phyloP scores from a whole-genome alignment of 306 rosid species.

The Quercus alba region DNA sequence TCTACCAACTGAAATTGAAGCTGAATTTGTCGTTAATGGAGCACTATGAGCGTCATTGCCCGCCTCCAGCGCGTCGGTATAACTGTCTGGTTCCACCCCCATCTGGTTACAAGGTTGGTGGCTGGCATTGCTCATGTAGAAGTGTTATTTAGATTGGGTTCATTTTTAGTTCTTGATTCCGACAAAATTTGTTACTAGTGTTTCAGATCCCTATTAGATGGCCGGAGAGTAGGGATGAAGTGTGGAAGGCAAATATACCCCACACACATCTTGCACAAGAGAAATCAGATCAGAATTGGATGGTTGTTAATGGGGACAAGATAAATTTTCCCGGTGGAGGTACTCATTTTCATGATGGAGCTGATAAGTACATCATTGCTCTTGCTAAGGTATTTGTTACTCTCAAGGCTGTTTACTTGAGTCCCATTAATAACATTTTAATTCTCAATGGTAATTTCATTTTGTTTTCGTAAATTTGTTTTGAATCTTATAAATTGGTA shows the following conservation, averaged over 20 bases:
- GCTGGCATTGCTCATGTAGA: neutral
- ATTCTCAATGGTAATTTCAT: neutral
- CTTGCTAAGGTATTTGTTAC: conserved; percentile 40
- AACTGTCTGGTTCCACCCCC: conserved; percentile 62
- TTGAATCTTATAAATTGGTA: neutral
- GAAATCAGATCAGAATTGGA: conserved; percentile 72
- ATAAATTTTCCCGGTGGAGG: conserved; percentile 69
- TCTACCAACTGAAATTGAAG: conserved; percentile 46
- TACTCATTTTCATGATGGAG: conserved; percentile 62
- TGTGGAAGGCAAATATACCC: conserved; percentile 73
- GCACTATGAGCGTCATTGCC: conserved; percentile 64
- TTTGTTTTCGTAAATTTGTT: neutral
- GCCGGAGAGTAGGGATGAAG: conserved; percentile 68
- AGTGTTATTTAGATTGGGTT: neutral
- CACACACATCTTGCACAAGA: conserved; percentile 60
- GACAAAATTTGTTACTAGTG: conserved; percentile 20
- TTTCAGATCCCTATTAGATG: conserved; percentile 60
- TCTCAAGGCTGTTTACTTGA: conserved; percentile 2
- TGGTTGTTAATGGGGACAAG: conserved; percentile 68
- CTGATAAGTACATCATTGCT: conserved; percentile 56
- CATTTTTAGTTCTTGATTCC: conserved; percentile 31
- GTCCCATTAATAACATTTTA: neutral
- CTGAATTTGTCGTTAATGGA: conserved; percentile 52
- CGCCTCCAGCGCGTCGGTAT: conserved; percentile 48
- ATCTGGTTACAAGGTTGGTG: conserved; percentile 48